Conservation (phyloP, 1,284 basidiomycete genomes). For the Bondarzewia mesenterica region DNA sequence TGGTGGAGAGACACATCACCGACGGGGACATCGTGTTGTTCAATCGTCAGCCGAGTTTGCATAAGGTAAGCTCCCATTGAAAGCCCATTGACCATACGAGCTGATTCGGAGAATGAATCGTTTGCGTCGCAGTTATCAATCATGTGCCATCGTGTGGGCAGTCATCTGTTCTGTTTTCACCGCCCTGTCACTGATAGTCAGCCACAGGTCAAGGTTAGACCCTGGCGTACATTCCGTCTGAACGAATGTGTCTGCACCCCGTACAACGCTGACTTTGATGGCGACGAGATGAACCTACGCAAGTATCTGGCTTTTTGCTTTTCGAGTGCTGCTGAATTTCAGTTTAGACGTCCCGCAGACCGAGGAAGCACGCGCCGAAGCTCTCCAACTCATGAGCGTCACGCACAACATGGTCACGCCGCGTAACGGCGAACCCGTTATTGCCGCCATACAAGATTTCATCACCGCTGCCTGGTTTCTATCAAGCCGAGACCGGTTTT, state of each 20-base stretch:
- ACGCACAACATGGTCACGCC: constrained; percentile 97
- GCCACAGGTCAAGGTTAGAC: constrained; percentile 76
- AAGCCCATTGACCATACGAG: too few species aligned
- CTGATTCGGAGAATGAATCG: too few species aligned
- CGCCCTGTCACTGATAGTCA: background rate
- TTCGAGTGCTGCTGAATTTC: background rate
- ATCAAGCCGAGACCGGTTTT: constrained; percentile 90
- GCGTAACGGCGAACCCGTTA: constrained; percentile 96
- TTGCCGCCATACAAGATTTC: constrained; percentile 96
- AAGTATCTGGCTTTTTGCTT: constrained; percentile 22
- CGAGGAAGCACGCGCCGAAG: constrained; percentile 96
- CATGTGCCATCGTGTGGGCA: constrained; percentile 87
- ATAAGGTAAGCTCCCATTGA: too few species aligned
- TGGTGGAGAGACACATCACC: constrained; percentile 89
- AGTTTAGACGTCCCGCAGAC: constrained; percentile 96
- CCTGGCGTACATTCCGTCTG: constrained; percentile 95
- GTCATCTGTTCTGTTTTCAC: background rate
- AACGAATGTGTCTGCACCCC: constrained; percentile 99
- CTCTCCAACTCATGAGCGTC: constrained; percentile 95
- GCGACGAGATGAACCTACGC: constrained; percentile 99
- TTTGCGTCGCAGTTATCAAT: constrained; percentile 82
- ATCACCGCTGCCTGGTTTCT: constrained; percentile 96
- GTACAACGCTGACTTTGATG: constrained; percentile 99
- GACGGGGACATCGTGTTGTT: constrained; percentile 98
- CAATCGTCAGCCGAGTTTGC: constrained; percentile 97